Percentiles rank a stretch among this genome's conserved stretches.
Evolutionary conservation across 73 alveolate species (phyloP).

Genomic region (Paramecium pentaurelia): DNA sequence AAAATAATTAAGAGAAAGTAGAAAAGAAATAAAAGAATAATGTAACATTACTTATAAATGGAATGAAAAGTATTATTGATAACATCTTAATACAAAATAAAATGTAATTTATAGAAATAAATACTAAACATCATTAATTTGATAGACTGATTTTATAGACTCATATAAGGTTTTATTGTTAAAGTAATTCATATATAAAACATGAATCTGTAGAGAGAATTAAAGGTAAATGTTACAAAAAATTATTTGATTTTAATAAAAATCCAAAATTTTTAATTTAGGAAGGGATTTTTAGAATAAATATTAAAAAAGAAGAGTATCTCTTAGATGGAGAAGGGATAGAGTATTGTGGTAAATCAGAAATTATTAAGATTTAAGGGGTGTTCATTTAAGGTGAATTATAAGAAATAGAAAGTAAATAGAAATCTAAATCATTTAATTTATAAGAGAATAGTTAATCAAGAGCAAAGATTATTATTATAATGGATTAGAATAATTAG

Average conservation of each 20-base stretch:
- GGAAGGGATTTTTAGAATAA: background rate
- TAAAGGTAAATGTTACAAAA: background rate
- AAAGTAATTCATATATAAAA: background rate
- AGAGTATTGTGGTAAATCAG: background rate
- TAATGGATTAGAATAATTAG: background rate
- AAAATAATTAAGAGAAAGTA: no score
- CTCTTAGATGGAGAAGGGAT: background rate
- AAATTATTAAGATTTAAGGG: background rate
- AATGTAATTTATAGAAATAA: background rate
- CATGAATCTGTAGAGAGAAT: background rate
- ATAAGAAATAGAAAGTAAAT: background rate
- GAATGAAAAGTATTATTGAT: background rate
- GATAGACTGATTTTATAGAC: background rate
- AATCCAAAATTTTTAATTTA: background rate
- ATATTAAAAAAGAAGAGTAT: background rate
- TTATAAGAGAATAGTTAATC: background rate
- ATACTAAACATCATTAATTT: background rate
- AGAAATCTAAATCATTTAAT: no score
- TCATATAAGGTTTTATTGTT: background rate
- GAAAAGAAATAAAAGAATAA: no score
- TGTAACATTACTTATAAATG: background rate
- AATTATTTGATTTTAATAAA: background rate
- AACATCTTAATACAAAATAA: background rate
- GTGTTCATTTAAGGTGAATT: background rate
- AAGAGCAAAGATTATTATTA: background rate